These are phyloP conservation scores for Kockovaella imperatae DNA, from an alignment of 768 basidiomycete species.

Conservation along the genomic window DNA sequence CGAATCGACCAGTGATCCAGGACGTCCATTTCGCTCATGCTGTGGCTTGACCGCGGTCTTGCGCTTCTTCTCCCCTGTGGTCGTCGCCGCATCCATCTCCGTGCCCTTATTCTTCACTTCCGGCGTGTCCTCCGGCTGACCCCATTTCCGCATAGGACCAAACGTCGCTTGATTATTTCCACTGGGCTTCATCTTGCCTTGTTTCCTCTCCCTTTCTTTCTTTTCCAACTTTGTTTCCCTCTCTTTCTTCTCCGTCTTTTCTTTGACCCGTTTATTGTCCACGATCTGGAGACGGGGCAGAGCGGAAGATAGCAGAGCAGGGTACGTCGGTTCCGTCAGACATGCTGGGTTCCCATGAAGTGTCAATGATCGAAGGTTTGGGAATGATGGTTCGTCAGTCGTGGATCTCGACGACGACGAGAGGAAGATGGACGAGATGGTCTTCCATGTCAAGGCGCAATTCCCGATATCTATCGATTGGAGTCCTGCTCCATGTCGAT, in stretches of 20 bases:
- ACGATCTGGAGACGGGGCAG: slow-evolving; percentile 37
- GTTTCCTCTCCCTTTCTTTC: background rate
- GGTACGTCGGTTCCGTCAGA: slow-evolving; percentile 12
- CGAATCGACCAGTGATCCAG: no score
- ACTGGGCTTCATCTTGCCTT: background rate
- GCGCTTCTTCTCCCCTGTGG: background rate
- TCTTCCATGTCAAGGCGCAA: slow-evolving; percentile 20
- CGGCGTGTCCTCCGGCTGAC: background rate
- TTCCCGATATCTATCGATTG: slow-evolving; percentile 37
- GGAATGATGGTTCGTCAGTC: slow-evolving; percentile 5
- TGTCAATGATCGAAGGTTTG: slow-evolving; percentile 26
- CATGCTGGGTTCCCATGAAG: slow-evolving; percentile 33
- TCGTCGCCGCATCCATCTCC: background rate
- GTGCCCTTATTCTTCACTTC: background rate
- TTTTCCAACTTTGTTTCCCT: slow-evolving; percentile 7
- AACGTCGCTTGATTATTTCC: background rate
- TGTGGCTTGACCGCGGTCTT: no score
- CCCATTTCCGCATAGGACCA: background rate
- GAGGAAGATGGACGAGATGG: slow-evolving; percentile 14
- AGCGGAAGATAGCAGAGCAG: slow-evolving; percentile 17
- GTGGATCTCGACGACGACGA: background rate
- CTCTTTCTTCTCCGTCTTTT: slow-evolving; percentile 33
- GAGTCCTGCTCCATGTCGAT: slow-evolving; percentile 25
- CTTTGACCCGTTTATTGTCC: slow-evolving; percentile 33
- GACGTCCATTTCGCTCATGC: no score